Percentiles rank a stretch among this genome's conserved stretches.
These are phyloP conservation scores for Daldinia concentrica DNA, from an alignment of 495 filamentous ascomycete species.

Conservation along the genomic window DNA sequence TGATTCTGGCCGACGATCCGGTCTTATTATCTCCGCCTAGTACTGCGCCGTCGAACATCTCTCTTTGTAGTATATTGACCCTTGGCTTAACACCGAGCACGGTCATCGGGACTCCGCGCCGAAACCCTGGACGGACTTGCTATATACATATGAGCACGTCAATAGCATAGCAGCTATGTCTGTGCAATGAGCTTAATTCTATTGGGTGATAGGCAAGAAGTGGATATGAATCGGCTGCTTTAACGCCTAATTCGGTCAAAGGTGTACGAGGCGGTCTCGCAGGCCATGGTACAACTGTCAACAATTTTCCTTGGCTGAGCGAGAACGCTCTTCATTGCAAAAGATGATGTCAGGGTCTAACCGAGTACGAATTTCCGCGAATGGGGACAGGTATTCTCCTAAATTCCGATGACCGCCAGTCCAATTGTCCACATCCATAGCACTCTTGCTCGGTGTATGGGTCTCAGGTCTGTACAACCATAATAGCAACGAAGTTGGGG, in stretches of 20 bases:
- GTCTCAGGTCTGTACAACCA: not conserved
- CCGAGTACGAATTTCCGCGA: conserved; percentile 10
- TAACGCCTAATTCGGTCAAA: not conserved
- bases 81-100: not conserved
- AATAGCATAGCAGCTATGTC: not conserved
- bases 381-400: conserved; percentile 26
- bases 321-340: not conserved
- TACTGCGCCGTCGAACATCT: not conserved
- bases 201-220: not conserved
- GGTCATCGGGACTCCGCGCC: not conserved
- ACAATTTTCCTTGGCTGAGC: not conserved
- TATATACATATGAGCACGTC: not conserved
- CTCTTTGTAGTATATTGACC: not conserved
- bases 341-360: conserved; percentile 27
- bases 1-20: conserved; percentile 9
- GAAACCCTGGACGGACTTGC: not conserved
- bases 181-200: not conserved
- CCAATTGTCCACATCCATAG: conserved; percentile 15
- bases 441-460: conserved; percentile 4
- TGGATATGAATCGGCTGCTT: not conserved
- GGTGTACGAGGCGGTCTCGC: not conserved
- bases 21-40: conserved; percentile 1
- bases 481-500: conserved; percentile 8
- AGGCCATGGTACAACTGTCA: not conserved
- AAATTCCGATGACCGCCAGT: conserved; percentile 30